Percentiles rank a stretch among this genome's conserved stretches.
Conservation (phyloP, 1,139 yeast species). For the Arxiozyma slooffiae region DNA sequence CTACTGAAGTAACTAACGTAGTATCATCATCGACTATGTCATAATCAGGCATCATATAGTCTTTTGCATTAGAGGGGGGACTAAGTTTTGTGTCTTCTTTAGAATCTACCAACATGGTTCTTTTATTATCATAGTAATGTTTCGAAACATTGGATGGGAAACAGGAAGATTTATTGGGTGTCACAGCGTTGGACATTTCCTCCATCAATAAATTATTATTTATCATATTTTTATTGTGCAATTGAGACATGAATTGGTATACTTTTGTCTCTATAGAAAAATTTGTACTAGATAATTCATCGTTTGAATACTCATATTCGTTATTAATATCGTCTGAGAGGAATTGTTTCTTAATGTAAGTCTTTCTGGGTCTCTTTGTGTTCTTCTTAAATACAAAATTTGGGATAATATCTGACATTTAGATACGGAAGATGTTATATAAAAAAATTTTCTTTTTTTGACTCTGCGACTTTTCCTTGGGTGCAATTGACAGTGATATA, state of each 20-base stretch:
- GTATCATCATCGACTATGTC: constrained; percentile 1
- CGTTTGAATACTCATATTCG: not conserved
- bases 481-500: constrained; percentile 13
- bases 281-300: not conserved
- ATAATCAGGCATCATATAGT: not conserved
- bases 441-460: too few relatives aligned
- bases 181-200: not conserved
- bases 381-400: not conserved
- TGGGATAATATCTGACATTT: constrained; percentile 1
- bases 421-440: constrained; percentile 2
- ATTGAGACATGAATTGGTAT: not conserved
- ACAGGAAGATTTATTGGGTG: not conserved
- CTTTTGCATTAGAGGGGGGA: not conserved
- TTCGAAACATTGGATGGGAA: not conserved
- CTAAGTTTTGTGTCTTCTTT: not conserved
- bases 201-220: not conserved
- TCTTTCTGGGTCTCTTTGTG: constrained; percentile 1
- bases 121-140: constrained; percentile 20
- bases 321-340: not conserved
- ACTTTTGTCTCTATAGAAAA: not conserved
- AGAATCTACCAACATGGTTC: constrained; percentile 16
- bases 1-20: not conserved
- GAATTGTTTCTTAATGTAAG: constrained; percentile 1
- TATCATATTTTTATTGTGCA: not conserved
- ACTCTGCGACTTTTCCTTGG: constrained; percentile 13